Evolutionary conservation across 768 basidiomycete genomes (phyloP), one percentile per base, ranked within the genome.

Genomic region (Calocybe cyanea): DNA sequence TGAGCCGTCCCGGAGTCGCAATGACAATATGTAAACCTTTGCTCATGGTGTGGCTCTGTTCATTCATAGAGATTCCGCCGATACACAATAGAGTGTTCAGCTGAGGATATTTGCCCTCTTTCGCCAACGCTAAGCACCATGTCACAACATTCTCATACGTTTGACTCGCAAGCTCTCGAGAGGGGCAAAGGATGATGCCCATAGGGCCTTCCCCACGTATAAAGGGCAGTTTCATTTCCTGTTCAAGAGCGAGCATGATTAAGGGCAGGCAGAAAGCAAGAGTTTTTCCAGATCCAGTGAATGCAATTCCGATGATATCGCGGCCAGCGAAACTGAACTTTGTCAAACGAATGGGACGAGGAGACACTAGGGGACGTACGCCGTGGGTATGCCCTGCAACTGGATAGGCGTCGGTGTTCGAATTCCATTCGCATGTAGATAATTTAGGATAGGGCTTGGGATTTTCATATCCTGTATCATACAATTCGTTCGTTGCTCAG

Each of bases 251-350:
- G 54, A 89, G 73, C 96, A 99, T 98, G 54, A 98, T 93, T 19
- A 97, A 73, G 2, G 96, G 96, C n/a, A 99, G 72, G 53, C 92
- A 95, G 68, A 99, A 99, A 0, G 94, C 86, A n/a, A 99, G 80
- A 0, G 96, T 99, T 69, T 99, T 99, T 13, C 96, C 96, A 0
- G 95, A 98, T 31, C 96, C 96, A 19, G 96, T 99, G 68, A 98
- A 98, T 3, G 96, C 96, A 53, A 99, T 98, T 15, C 96, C 96
- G 52, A 98, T 99, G 70, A 98, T 87, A 63, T 99, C 96, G 51
- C 96, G 82, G 31, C 96, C 96, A 41, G 92, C 71, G 63, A 98
- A 97, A 25, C 92, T 93, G 59, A 25, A 48, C 47, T 19, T 57
- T 57, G 48, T n/a, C 41, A 48, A 58, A 62, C 24, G 24, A 43